Evolutionary conservation across 148 eudicot species (phyloP), one percentile per base, ranked within the genome.

Genomic region (Camellia sinensis): DNA sequence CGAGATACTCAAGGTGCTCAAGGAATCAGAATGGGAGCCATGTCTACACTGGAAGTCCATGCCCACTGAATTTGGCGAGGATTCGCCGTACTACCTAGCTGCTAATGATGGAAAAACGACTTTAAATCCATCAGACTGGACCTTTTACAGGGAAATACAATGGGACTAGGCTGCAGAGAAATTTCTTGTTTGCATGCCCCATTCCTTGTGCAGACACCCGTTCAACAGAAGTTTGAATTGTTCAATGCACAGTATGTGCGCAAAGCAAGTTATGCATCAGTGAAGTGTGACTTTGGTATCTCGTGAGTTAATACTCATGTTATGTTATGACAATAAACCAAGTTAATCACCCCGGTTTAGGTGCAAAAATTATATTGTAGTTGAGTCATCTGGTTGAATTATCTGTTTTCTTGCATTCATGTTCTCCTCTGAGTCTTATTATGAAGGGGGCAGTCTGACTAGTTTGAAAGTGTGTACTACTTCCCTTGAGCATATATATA

Each of bases 21-120:
- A 91, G 67, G 89, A 92, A 85, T 97, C 97, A 2, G 87, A 93
- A 3, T 96, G 97, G 99, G 82, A 84, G 53, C 98, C 99, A 22
- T 82, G 89, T 68, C 83, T 96, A 64, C 89, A 92, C 77, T 96
- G 99, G 99, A 88, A 87, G 79, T 96, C 98, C 64, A 88, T 96
- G 92, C 88, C 90, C 45, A 87, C 95, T 0, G 99, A 96, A 69
- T 92, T 88, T 71, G 75, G 92, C 43, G 95, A 90, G 69, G 86
- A 90, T 82, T 93, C 97, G 2, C 91, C 92, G 0, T 88, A 85
- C 37, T 29, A 29, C 37, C 37, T 65, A 3, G 97, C 93, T 7
- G 86, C 84, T 52, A 71, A 81, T 37, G 91, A 92, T 82, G 98
- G 97, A 3, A 89, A 82, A 68, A 79, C 84, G 1, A 92, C 98